Conservation (phyloP, 164 flowering plant species). For the Umbellularia californica region DNA sequence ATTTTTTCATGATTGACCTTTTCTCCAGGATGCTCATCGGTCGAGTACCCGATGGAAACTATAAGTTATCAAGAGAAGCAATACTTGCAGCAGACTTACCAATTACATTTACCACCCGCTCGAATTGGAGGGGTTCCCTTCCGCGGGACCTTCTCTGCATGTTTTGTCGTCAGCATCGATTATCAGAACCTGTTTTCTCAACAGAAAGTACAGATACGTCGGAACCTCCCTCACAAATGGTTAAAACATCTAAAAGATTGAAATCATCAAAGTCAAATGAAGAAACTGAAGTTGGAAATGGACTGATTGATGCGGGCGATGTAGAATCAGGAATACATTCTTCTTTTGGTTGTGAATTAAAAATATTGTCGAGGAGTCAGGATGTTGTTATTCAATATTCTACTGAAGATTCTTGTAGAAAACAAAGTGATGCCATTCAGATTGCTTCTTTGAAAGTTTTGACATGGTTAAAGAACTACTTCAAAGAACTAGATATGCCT, state of each 20-base stretch:
- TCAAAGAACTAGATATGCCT: conserved; percentile 40
- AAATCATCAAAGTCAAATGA: conserved; percentile 23
- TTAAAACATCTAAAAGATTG: conserved; percentile 32
- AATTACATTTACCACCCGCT: conserved; percentile 48
- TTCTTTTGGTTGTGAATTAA: conserved; percentile 56
- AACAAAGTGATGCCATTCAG: conserved; percentile 68
- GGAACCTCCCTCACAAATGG: conserved; percentile 22
- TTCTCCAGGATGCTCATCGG: conserved; percentile 64
- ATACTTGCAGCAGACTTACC: conserved; percentile 77
- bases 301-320: conserved; percentile 15
- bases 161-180: conserved; percentile 76
- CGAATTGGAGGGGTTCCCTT: conserved; percentile 84
- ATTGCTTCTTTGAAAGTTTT: conserved; percentile 62
- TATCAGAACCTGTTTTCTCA: conserved; percentile 76
- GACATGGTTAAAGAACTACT: conserved; percentile 53
- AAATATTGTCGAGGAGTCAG: conserved; percentile 47
- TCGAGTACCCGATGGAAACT: conserved; percentile 67
- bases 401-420: conserved; percentile 50
- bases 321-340: conserved; percentile 22
- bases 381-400: conserved; percentile 52
- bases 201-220: conserved; percentile 17
- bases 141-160: conserved; percentile 77
- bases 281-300: conserved; percentile 17
- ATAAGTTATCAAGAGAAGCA: conserved; percentile 85
- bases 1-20: not conserved